phyloP scores from a whole-genome alignment of 371 early-diverging fungal genomes.

The Syncephalastrum monosporum region DNA sequence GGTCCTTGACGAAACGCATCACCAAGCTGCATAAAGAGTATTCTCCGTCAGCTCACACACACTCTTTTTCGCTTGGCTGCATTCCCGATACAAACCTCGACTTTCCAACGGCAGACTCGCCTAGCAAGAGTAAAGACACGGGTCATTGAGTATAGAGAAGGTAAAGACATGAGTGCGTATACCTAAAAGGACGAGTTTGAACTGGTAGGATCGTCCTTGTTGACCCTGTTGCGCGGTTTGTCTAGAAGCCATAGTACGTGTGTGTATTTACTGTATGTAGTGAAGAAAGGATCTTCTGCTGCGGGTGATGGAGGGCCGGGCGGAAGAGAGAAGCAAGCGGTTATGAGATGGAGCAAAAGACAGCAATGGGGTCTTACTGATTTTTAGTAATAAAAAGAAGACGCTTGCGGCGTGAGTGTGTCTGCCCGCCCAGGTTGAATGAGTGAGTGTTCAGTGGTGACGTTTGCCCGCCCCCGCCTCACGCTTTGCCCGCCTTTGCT shows the following conservation, averaged over 20 bases:
- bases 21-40: constrained; percentile 65
- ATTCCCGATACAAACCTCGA: constrained; percentile 57
- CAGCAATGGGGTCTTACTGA: too few species aligned
- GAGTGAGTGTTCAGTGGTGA: too few species aligned
- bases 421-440: too few species aligned
- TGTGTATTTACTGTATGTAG: too few species aligned
- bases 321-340: too few species aligned
- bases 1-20: constrained; percentile 94
- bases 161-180: constrained; percentile 3
- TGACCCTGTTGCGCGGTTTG: constrained; percentile 29
- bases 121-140: constrained; percentile 31
- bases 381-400: too few species aligned
- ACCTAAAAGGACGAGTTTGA: constrained; percentile 84
- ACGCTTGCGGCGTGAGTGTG: too few species aligned
- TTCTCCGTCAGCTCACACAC: not conserved
- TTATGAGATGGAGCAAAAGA: too few species aligned
- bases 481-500: too few species aligned
- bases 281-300: too few species aligned
- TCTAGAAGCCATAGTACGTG: constrained; percentile 27
- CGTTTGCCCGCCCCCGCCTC: too few species aligned
- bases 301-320: too few species aligned
- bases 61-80: not conserved
- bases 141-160: not conserved
- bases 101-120: constrained; percentile 89
- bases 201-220: constrained; percentile 66